Conservation (phyloP, 2,329 filamentous ascomycete species). For the Trichothecium sympodiale region DNA sequence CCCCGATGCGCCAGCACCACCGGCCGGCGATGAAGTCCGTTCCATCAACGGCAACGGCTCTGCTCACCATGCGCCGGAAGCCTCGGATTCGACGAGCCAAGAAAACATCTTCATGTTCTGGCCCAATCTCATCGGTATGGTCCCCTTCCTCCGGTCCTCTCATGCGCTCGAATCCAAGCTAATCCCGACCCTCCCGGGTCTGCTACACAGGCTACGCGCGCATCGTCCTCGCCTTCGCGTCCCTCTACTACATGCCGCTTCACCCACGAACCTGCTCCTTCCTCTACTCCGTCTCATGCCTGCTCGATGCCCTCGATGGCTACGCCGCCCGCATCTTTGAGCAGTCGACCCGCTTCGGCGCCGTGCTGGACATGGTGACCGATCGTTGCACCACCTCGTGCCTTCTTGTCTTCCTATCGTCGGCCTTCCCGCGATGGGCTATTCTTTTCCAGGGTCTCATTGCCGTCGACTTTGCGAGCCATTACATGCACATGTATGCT, state of each 20-base stretch:
- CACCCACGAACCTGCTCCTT: slow-evolving; percentile 92
- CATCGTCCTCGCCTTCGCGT: slow-evolving; percentile 74
- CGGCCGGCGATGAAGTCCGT: slow-evolving; percentile 13
- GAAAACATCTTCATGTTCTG: slow-evolving; percentile 78
- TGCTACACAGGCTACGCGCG: slow-evolving; percentile 54
- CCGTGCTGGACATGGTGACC: slow-evolving; percentile 97
- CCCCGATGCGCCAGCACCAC: slow-evolving; percentile 14
- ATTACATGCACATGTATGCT: slow-evolving; percentile 99
- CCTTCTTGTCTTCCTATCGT: slow-evolving; percentile 85
- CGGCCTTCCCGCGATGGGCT: slow-evolving; percentile 87
- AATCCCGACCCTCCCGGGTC: neutral
- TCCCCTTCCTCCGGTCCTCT: neutral
- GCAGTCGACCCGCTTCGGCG: slow-evolving; percentile 91
- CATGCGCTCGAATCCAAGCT: neutral
- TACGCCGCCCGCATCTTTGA: slow-evolving; percentile 71
- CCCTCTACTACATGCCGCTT: slow-evolving; percentile 97
- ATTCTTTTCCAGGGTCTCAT: slow-evolving; percentile 93
- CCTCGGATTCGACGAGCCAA: slow-evolving; percentile 24
- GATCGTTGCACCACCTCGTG: slow-evolving; percentile 96
- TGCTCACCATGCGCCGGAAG: slow-evolving; percentile 19
- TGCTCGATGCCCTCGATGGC: slow-evolving; percentile 91
- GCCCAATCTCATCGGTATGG: slow-evolving; percentile 69
- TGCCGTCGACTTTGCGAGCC: slow-evolving; percentile 83
- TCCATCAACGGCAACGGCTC: slow-evolving; percentile 35
- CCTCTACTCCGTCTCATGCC: slow-evolving; percentile 86